Evolutionary conservation across 2,329 filamentous ascomycete species (phyloP).

Genomic region (Clonostachys byssicola): DNA sequence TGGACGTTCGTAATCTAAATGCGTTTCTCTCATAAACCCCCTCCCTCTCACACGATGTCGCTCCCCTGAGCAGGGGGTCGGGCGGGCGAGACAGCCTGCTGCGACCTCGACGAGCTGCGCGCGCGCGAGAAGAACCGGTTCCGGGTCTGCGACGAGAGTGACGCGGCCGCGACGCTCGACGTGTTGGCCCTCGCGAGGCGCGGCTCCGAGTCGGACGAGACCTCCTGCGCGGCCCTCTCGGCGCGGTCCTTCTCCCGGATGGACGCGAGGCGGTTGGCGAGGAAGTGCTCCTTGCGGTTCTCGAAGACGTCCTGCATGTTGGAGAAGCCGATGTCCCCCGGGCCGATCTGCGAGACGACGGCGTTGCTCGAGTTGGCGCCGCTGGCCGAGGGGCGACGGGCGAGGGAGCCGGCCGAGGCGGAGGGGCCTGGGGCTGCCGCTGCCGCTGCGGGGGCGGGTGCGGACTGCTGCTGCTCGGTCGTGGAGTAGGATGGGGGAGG

Average conservation of each 20-base stretch:
- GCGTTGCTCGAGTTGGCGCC: conserved; percentile 6
- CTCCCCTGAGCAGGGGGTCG: too few relatives aligned
- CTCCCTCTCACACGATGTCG: too few relatives aligned
- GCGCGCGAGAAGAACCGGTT: conserved; percentile 14
- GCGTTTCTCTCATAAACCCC: too few relatives aligned
- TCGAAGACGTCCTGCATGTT: conserved; percentile 43
- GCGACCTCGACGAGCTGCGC: neutral
- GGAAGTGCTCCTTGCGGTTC: conserved; percentile 28
- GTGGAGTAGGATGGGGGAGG: conserved; percentile 27
- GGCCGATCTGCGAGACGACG: conserved; percentile 7
- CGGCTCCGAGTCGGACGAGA: conserved; percentile 1
- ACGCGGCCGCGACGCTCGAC: conserved; percentile 15
- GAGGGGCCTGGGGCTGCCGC: neutral
- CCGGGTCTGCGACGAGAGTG: conserved; percentile 15
- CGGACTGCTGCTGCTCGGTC: conserved; percentile 8
- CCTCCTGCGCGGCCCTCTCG: conserved; percentile 12
- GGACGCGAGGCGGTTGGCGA: conserved; percentile 26
- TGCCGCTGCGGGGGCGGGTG: neutral
- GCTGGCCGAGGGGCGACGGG: conserved; percentile 7
- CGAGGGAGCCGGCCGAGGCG: conserved; percentile 1
- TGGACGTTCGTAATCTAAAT: too few relatives aligned
- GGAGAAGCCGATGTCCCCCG: conserved; percentile 22
- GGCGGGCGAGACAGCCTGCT: too few relatives aligned
- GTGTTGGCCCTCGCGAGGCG: conserved; percentile 15
- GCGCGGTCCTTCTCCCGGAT: conserved; percentile 30